Evolutionary conservation across 139 green algal genomes (phyloP).

Genomic region (Micromonas pusilla): DNA sequence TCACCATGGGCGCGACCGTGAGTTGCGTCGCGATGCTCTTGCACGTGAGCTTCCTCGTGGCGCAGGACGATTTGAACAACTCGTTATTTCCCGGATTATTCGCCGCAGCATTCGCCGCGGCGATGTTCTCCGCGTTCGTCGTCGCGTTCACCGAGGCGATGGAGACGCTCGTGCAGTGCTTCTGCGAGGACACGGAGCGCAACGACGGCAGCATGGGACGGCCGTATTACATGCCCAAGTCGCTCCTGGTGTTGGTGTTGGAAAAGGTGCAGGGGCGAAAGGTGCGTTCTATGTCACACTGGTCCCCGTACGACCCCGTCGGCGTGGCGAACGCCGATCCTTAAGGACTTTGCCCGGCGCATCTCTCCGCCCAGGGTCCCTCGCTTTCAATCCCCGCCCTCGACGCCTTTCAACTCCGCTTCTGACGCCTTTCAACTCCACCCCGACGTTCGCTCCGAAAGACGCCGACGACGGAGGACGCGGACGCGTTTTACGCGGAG

Average conservation of each 20-base stretch:
- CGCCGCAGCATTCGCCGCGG: not conserved
- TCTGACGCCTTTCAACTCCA: too few species aligned
- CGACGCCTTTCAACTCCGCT: too few species aligned
- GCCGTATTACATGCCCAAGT: constrained; percentile 14
- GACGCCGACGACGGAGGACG: too few species aligned
- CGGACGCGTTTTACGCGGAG: too few species aligned
- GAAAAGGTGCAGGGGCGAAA: not conserved
- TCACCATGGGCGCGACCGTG: not conserved
- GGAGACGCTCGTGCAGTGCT: constrained; percentile 13
- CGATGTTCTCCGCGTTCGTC: not conserved
- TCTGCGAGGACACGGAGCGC: constrained; percentile 8
- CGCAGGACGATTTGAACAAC: not conserved
- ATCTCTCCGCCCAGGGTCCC: too few species aligned
- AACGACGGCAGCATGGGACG: not conserved
- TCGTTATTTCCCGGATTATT: not conserved
- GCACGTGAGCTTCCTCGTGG: not conserved
- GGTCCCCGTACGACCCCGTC: too few species aligned
- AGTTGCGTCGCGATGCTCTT: too few species aligned
- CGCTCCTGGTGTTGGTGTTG: not conserved
- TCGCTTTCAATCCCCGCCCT: too few species aligned
- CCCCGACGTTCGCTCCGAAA: too few species aligned
- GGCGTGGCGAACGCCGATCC: too few species aligned
- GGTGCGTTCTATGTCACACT: too few species aligned
- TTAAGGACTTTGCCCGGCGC: too few species aligned
- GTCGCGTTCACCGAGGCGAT: not conserved